Evolutionary conservation across 805 yeast species (phyloP).

Genomic region (Schwanniomyces pseudopolymorphus): DNA sequence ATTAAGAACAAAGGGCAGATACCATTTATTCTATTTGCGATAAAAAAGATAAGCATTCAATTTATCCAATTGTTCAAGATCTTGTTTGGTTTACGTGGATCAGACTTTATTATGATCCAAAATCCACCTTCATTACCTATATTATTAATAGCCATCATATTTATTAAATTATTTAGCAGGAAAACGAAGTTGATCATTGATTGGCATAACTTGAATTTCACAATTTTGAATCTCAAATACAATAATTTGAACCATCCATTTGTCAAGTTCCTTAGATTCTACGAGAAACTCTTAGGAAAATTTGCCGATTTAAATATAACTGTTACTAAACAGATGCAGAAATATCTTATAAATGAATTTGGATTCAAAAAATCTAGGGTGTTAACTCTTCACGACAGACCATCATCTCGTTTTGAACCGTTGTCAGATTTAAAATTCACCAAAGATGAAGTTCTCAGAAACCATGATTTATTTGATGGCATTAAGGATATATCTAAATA

Average conservation of each 20-base stretch:
- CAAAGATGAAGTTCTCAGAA: conserved; percentile 24
- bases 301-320: conserved; percentile 73
- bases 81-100: conserved; percentile 55
- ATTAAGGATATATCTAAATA: conserved; percentile 34
- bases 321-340: conserved; percentile 75
- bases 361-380: conserved; percentile 46
- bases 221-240: conserved; percentile 71
- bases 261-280: conserved; percentile 56
- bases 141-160: conserved; percentile 59
- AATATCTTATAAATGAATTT: conserved; percentile 57
- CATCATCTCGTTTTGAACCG: conserved; percentile 68
- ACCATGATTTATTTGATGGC: conserved; percentile 26
- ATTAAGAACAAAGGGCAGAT: conserved; percentile 36
- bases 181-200: conserved; percentile 73
- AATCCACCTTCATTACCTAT: conserved; percentile 95
- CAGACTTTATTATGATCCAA: conserved; percentile 71
- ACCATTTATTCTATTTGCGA: conserved; percentile 60
- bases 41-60: conserved; percentile 60
- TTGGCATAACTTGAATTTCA: conserved; percentile 94
- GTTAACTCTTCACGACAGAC: conserved; percentile 80
- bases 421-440: conserved; percentile 29
- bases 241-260: conserved; percentile 55
- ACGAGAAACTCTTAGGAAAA: conserved; percentile 64
- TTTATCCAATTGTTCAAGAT: conserved; percentile 44
- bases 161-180: conserved; percentile 47